phyloP scores from a whole-genome alignment of 495 filamentous ascomycete genomes.

The Bacidia gigantensis region DNA sequence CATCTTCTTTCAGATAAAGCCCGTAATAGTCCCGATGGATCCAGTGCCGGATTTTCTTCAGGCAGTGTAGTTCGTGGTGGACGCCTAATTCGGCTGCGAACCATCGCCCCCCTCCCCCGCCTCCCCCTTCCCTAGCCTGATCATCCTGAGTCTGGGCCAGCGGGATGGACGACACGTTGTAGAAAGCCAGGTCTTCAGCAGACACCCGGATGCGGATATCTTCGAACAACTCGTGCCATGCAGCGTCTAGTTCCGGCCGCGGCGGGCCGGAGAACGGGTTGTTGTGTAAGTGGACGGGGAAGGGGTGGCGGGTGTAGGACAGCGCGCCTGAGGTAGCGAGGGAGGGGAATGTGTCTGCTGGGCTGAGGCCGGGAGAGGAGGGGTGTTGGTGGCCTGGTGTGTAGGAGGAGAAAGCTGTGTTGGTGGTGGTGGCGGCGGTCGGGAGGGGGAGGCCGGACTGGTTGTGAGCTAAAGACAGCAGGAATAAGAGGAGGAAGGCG shows the following conservation, averaged over 20 bases:
- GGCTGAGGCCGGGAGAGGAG: no score
- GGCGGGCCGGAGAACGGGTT: constrained; percentile 4
- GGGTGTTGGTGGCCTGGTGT: neutral
- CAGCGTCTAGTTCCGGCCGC: constrained; percentile 1
- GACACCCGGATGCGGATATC: constrained; percentile 9
- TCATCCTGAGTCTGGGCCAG: no score
- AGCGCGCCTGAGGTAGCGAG: neutral
- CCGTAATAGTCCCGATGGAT: constrained; percentile 8
- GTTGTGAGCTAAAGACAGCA: no score
- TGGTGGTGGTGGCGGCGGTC: no score
- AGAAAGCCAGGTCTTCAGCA: constrained; percentile 3
- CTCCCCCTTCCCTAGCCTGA: no score
- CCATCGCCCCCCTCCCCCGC: neutral
- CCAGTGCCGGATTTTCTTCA: constrained; percentile 14
- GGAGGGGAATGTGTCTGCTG: no score
- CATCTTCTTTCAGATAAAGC: constrained; percentile 2
- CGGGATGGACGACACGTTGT: constrained; percentile 8
- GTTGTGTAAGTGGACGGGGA: neutral
- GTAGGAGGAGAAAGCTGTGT: no score
- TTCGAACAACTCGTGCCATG: constrained; percentile 13
- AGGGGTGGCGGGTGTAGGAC: neutral
- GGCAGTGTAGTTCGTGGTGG: constrained; percentile 13
- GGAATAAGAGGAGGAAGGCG: no score
- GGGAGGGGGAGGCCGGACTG: no score
- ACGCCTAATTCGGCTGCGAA: constrained; percentile 8